Percentiles rank a stretch among this genome's conserved stretches.
Conservation (phyloP, 2,329 filamentous ascomycete species). For the Clarireedia monteithiana region DNA sequence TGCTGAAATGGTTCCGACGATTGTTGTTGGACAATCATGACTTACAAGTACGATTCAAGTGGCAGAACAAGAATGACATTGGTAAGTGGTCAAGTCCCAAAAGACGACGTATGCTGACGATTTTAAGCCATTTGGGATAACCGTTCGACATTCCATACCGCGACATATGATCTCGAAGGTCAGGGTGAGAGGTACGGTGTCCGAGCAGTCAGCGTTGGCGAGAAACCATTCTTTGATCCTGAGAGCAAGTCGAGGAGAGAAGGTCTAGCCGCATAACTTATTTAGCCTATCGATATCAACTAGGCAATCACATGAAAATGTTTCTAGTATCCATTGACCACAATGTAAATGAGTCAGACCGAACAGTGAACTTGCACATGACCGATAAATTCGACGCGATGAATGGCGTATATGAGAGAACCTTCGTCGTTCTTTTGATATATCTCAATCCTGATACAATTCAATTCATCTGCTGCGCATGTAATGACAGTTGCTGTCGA, state of each 20-base stretch:
- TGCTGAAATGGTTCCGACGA: constrained; percentile 44
- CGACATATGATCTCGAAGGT: constrained; percentile 44
- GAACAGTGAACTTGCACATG: too few relatives aligned
- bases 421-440: too few relatives aligned
- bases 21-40: constrained; percentile 48
- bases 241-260: constrained; percentile 36
- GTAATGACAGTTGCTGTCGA: too few relatives aligned
- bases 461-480: too few relatives aligned
- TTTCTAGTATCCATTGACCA: neutral
- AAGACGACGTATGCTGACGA: neutral
- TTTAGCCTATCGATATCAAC: neutral
- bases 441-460: too few relatives aligned
- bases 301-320: neutral
- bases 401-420: too few relatives aligned
- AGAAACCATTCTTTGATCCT: constrained; percentile 42
- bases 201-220: constrained; percentile 42
- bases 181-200: constrained; percentile 39
- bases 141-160: constrained; percentile 43
- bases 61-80: constrained; percentile 31
- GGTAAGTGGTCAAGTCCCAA: neutral
- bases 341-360: neutral
- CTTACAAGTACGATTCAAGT: constrained; percentile 40
- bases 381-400: too few relatives aligned
- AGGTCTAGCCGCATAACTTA: constrained; percentile 24
- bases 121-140: constrained; percentile 49